These are phyloP conservation scores for Akanthomyces uredinophilus DNA, from an alignment of 2,329 filamentous ascomycete genomes.

Conservation along the genomic window DNA sequence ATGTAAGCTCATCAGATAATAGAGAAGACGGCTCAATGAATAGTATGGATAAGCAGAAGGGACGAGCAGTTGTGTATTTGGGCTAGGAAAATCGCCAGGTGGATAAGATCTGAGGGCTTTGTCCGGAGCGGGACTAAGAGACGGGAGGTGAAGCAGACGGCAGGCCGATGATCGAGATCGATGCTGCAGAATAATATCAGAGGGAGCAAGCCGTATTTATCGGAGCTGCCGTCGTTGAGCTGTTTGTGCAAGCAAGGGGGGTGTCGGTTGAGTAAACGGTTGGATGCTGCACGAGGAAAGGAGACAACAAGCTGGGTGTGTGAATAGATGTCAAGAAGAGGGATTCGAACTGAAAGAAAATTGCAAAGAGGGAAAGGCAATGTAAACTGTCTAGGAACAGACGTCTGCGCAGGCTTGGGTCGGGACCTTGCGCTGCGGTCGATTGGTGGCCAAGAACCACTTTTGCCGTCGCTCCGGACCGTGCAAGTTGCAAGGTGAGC, in stretches of 20 bases:
- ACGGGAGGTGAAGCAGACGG: background rate
- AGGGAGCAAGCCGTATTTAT: background rate
- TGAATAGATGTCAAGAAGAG: background rate
- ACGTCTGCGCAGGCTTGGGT: constrained; percentile 4
- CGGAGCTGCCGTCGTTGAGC: background rate
- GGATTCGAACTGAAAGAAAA: background rate
- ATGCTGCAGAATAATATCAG: background rate
- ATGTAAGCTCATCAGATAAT: background rate
- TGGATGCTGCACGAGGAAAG: background rate
- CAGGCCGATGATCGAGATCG: background rate
- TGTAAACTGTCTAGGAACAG: constrained; percentile 12
- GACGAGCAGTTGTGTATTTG: background rate
- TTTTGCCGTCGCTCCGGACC: constrained; percentile 10
- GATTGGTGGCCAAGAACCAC: constrained; percentile 9
- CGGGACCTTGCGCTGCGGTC: background rate
- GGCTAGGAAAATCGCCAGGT: background rate
- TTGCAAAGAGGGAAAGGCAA: background rate
- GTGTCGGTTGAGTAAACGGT: background rate
- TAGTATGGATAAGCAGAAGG: background rate
- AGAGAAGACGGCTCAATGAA: background rate
- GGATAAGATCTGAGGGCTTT: background rate
- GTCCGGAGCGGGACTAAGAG: background rate
- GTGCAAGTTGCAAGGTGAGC: constrained; percentile 8
- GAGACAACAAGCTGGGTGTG: background rate
- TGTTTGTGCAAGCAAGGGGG: background rate